Percentiles rank a stretch among this genome's conserved stretches.
Evolutionary conservation across 2,329 filamentous ascomycete species (phyloP).

Genomic region (Verticillium albo-atrum): DNA sequence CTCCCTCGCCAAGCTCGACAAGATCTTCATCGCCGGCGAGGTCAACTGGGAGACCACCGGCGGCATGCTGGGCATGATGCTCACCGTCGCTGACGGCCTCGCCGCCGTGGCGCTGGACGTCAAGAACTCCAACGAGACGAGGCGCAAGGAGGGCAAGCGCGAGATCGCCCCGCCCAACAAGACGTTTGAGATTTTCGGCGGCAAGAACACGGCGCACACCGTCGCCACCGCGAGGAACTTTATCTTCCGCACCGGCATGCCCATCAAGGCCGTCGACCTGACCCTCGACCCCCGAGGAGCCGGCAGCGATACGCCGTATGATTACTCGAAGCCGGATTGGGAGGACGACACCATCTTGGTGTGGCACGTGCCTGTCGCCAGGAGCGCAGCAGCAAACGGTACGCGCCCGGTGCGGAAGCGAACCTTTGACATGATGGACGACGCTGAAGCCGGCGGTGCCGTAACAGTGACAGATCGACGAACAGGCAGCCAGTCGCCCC

Average conservation of each 20-base stretch:
- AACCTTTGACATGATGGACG: conserved; percentile 25
- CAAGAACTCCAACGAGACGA: conserved; percentile 32
- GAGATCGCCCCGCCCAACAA: conserved; percentile 14
- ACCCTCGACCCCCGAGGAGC: conserved; percentile 33
- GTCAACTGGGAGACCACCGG: conserved; percentile 73
- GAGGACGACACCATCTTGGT: conserved; percentile 73
- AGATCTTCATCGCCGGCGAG: conserved; percentile 79
- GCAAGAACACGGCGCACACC: conserved; percentile 73
- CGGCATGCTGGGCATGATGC: conserved; percentile 77
- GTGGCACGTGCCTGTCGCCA: conserved; percentile 68
- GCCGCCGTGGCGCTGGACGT: conserved; percentile 39
- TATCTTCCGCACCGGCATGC: conserved; percentile 79
- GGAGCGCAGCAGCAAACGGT: neutral
- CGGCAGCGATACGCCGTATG: conserved; percentile 25
- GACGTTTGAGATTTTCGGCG: conserved; percentile 59
- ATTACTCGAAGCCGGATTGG: conserved; percentile 61
- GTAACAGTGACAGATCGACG: neutral
- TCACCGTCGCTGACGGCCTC: conserved; percentile 72
- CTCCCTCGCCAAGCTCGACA: conserved; percentile 59
- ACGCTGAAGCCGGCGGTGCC: neutral
- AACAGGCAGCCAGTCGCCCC: neutral
- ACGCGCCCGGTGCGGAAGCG: conserved; percentile 25
- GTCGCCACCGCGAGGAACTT: conserved; percentile 81
- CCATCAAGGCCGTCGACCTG: conserved; percentile 68
- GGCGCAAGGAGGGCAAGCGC: conserved; percentile 31